Evolutionary conservation across 139 green algal species (phyloP).

Genomic region (Penium margaritaceum): DNA sequence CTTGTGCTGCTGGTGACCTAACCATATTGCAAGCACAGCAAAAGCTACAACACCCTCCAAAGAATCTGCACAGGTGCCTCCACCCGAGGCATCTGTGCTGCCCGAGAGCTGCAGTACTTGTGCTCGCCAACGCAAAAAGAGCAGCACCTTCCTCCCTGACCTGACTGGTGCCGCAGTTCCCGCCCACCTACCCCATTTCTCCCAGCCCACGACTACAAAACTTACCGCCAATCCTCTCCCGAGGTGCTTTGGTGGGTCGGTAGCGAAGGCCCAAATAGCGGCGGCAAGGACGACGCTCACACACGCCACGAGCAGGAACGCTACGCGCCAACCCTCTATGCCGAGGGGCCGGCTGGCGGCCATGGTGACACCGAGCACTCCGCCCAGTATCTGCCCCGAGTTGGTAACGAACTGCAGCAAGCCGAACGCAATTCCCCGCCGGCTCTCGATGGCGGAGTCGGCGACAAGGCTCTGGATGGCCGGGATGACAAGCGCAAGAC

Average conservation of each 20-base stretch:
- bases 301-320: conserved; percentile 53
- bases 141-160: too few species aligned
- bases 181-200: too few species aligned
- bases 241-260: conserved; percentile 20
- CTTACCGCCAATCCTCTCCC: too few species aligned
- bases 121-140: too few species aligned
- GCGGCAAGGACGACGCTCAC: conserved; percentile 25
- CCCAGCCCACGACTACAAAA: too few species aligned
- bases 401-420: conserved; percentile 30
- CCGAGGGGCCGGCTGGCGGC: conserved; percentile 23
- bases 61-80: too few species aligned
- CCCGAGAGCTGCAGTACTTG: too few species aligned
- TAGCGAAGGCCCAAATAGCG: conserved; percentile 15
- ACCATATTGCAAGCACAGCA: too few species aligned
- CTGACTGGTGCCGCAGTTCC: too few species aligned
- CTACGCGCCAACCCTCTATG: conserved; percentile 63
- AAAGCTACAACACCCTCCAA: too few species aligned
- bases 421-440: conserved; percentile 33
- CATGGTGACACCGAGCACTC: conserved; percentile 16
- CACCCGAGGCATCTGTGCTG: too few species aligned
- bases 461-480: conserved; percentile 45
- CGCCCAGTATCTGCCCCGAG: conserved; percentile 33
- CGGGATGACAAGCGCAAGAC: conserved; percentile 42
- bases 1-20: too few species aligned
- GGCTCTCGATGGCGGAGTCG: conserved; percentile 1